Conservation (phyloP, 371 early-diverging fungal species). For the Haplosporangium sp. region DNA sequence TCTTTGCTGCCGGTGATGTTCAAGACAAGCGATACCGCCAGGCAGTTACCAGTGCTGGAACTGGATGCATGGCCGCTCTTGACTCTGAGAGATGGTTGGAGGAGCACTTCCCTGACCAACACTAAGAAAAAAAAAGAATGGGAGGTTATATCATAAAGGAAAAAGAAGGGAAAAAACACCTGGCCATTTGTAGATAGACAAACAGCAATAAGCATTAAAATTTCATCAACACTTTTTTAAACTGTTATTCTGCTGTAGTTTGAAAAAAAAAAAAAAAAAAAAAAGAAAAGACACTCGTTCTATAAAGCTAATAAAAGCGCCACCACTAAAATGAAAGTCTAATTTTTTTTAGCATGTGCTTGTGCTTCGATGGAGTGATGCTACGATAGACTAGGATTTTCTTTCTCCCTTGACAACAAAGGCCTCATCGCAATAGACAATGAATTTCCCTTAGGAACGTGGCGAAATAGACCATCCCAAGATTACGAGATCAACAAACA, state of each 20-base stretch:
- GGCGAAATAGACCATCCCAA: background rate
- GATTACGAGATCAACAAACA: conserved; percentile 1
- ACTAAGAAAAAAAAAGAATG: conserved; percentile 15
- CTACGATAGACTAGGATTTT: too few relatives aligned
- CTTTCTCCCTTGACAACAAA: too few relatives aligned
- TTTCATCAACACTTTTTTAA: background rate
- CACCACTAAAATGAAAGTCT: too few relatives aligned
- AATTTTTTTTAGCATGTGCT: too few relatives aligned
- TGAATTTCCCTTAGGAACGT: background rate
- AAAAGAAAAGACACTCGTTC: too few relatives aligned
- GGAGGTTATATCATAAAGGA: background rate
- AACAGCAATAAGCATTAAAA: background rate
- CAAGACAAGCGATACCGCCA: conserved; percentile 96
- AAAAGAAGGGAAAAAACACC: background rate
- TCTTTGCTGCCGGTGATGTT: conserved; percentile 99
- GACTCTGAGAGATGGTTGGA: conserved; percentile 88
- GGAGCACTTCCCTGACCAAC: conserved; percentile 66
- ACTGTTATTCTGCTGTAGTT: too few relatives aligned
- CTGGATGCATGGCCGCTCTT: conserved; percentile 96
- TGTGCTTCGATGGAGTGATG: too few relatives aligned
- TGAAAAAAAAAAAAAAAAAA: too few relatives aligned
- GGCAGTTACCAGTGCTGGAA: conserved; percentile 79
- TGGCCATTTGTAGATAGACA: background rate
- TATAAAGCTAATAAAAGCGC: too few relatives aligned
- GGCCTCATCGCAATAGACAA: background rate